phyloP scores from a whole-genome alignment of 2,329 filamentous ascomycete genomes.

The Colletotrichum sp. region DNA sequence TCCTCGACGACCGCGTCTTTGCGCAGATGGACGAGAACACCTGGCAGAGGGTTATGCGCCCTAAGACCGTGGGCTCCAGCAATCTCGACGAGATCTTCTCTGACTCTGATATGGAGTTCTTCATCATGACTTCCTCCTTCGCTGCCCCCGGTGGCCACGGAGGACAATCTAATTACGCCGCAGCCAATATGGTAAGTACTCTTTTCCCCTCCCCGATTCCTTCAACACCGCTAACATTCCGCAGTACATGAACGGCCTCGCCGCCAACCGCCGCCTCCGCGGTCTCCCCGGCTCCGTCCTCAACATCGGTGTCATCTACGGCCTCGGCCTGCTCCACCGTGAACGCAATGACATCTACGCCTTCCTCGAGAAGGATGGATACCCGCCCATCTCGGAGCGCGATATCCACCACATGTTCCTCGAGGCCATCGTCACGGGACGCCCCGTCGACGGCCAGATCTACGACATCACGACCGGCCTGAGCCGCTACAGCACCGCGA shows the following conservation, averaged over 20 bases:
- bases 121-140: constrained; percentile 39
- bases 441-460: constrained; percentile 26
- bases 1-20: constrained; percentile 38
- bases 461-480: constrained; percentile 29
- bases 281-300: constrained; percentile 43
- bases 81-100: constrained; percentile 36
- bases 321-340: constrained; percentile 44
- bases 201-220: not conserved
- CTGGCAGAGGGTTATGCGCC: constrained; percentile 30
- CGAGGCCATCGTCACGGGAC: constrained; percentile 30
- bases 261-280: constrained; percentile 35
- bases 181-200: constrained; percentile 38
- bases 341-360: constrained; percentile 26
- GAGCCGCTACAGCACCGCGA: constrained; percentile 37
- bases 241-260: constrained; percentile 44
- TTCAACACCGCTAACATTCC: not conserved
- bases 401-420: constrained; percentile 35
- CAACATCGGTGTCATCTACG: constrained; percentile 42
- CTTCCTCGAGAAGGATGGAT: constrained; percentile 21
- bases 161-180: constrained; percentile 49
- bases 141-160: constrained; percentile 30
- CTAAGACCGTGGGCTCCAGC: constrained; percentile 38
- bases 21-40: constrained; percentile 32
- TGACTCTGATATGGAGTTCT: constrained; percentile 38
- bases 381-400: constrained; percentile 29